Conservation (phyloP, 352 stramenopile species). For the Thalassiosira ordinaria region DNA sequence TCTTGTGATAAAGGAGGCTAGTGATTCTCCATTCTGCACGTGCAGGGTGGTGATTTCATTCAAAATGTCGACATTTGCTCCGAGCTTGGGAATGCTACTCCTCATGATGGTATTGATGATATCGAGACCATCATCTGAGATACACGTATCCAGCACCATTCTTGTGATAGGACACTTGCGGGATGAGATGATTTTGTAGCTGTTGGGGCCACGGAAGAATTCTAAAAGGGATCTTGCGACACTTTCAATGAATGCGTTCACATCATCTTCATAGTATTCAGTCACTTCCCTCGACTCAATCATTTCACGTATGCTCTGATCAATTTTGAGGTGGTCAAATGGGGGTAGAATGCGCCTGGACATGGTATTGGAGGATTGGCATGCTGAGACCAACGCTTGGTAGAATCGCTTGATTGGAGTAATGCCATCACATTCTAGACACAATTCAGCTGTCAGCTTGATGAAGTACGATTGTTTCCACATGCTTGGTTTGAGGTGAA, state of each 20-base stretch:
- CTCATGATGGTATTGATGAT: not conserved
- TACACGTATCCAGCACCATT: not conserved
- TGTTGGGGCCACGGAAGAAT: no score
- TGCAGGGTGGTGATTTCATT: not conserved
- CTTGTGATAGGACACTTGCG: not conserved
- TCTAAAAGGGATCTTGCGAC: not conserved
- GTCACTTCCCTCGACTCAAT: not conserved
- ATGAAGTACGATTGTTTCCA: not conserved
- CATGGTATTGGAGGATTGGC: not conserved
- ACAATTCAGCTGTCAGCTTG: not conserved
- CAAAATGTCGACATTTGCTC: not conserved
- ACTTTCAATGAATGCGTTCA: no score
- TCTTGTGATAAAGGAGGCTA: not conserved
- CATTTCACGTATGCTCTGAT: not conserved
- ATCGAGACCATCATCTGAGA: not conserved
- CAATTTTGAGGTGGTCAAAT: not conserved
- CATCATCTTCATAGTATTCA: no score
- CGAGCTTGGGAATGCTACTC: not conserved
- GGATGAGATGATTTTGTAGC: not conserved
- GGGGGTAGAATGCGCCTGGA: not conserved
- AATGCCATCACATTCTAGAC: not conserved
- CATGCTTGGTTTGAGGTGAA: not conserved
- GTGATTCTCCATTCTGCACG: not conserved
- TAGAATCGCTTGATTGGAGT: not conserved
- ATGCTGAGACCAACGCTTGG: not conserved